A percentile compares a stretch with the other conserved stretches of the same genome.
Evolutionary conservation across 257 asterid species (phyloP).

Genomic region (Asclepias syriaca): DNA sequence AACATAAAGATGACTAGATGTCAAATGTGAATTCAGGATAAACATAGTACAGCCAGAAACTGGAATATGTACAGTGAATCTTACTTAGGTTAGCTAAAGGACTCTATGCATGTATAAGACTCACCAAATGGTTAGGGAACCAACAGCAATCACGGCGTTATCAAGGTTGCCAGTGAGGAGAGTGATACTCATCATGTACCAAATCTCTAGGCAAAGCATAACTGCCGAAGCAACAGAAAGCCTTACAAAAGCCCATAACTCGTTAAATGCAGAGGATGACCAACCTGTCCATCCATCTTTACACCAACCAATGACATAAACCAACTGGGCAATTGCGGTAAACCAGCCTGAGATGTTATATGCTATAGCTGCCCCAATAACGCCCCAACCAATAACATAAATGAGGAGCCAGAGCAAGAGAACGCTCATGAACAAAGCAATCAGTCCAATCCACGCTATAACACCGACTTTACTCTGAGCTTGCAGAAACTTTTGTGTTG

Average conservation of each 20-base stretch:
- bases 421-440: slow-evolving; percentile 36
- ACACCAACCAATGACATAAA: slow-evolving; percentile 72
- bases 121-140: slow-evolving; percentile 81
- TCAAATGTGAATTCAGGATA: background rate
- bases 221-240: slow-evolving; percentile 82
- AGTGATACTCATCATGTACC: slow-evolving; percentile 81
- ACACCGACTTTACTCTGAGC: slow-evolving; percentile 76
- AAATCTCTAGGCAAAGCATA: slow-evolving; percentile 80
- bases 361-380: slow-evolving; percentile 59
- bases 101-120: background rate
- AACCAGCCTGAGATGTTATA: slow-evolving; percentile 51
- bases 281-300: slow-evolving; percentile 85
- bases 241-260: slow-evolving; percentile 75
- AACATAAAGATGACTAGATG: background rate
- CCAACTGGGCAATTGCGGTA: slow-evolving; percentile 44
- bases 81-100: no score
- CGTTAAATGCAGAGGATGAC: slow-evolving; percentile 53
- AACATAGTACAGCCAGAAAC: background rate
- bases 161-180: slow-evolving; percentile 70
- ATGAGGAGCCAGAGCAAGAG: slow-evolving; percentile 59
- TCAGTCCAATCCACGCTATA: slow-evolving; percentile 51
- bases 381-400: slow-evolving; percentile 48
- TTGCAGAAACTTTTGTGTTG: slow-evolving; percentile 71
- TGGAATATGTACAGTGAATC: background rate
- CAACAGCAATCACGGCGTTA: slow-evolving; percentile 65